Evolutionary conservation across 805 yeast species (phyloP), one percentile per base, ranked within the genome.

Genomic region (Saccharomyces paradoxus): DNA sequence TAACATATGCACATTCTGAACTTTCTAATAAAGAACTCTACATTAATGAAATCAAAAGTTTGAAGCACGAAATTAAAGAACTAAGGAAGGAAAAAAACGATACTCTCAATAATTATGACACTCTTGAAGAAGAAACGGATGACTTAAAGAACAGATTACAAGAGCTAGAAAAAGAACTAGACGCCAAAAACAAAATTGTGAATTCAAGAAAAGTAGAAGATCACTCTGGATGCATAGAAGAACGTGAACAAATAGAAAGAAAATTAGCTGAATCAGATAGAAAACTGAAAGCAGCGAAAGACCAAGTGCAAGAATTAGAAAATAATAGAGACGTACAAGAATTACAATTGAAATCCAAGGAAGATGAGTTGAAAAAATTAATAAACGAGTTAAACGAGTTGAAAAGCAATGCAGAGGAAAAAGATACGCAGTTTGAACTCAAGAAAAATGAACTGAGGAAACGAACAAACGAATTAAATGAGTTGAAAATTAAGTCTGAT

Each of bases 161-260:
- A 24, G 56, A 55, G 41, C 48, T 58, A 21, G 59, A 58, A 31
- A 54, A 27, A n/a, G 53, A 54, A 46, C 50, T 59, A 12, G 59
- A 57, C 7, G 32, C 37, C 22, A 59, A 58, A 49, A 56, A 32
- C 12, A 32, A 27, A 50, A 41, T 48, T 6, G 37, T 31, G 21
- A 28, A 37, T 28, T 49, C 31, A 12, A 27, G 22, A 22, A 24
- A 41, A n/a, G 41, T 10, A 13, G 8, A 30, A 27, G 41, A 46
- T 21, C 50, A 30, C 30, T 24, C 49, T 30, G 13, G 17, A 31
- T 30, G 47, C 29, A 31, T 6, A 12, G 27, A 41, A 31, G 31
- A 46, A 12, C 49, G 54, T 21, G 50, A 53, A 47, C 48, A 31
- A 4, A 50, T 53, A 30, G 57, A 55, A 48, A 21, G 22, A 53